Evolutionary conservation across 2,329 filamentous ascomycete genomes (phyloP).

Genomic region (Clonostachys byssicola): DNA sequence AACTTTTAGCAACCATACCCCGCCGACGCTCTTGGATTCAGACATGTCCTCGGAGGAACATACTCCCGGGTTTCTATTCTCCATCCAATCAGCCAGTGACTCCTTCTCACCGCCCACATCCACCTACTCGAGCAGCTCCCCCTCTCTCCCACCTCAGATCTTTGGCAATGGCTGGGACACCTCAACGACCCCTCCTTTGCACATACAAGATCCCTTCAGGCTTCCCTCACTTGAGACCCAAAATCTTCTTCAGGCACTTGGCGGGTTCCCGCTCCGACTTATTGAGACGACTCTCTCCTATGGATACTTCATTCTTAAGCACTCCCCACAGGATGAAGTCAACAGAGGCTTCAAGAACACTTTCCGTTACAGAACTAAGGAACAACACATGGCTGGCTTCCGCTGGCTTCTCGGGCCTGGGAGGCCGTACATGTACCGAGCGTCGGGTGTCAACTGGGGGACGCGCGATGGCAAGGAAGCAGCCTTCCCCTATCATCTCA

Average conservation of each 20-base stretch:
- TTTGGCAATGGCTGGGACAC: not conserved
- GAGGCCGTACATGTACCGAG: not conserved
- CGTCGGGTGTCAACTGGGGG: not conserved
- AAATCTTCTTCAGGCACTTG: not conserved
- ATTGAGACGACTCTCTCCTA: not conserved
- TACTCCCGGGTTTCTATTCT: too few species aligned
- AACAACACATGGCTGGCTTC: not conserved
- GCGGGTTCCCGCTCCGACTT: not conserved
- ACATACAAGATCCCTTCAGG: too few species aligned
- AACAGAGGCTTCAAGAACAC: not conserved
- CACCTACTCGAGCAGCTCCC: not conserved
- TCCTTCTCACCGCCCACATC: not conserved
- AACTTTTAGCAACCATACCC: not conserved
- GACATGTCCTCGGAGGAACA: not conserved
- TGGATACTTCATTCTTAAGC: not conserved
- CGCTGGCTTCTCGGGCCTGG: not conserved
- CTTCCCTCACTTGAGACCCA: not conserved
- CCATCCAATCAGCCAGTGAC: too few species aligned
- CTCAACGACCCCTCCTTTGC: not conserved
- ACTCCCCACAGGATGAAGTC: not conserved
- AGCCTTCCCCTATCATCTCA: not conserved
- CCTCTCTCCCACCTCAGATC: not conserved
- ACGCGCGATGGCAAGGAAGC: not conserved
- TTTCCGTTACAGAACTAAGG: not conserved
- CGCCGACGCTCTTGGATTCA: not conserved